Evolutionary conservation across 441 rosid genomes (phyloP), one percentile per base, ranked within the genome.

Genomic region (Euphorbia corollata): DNA sequence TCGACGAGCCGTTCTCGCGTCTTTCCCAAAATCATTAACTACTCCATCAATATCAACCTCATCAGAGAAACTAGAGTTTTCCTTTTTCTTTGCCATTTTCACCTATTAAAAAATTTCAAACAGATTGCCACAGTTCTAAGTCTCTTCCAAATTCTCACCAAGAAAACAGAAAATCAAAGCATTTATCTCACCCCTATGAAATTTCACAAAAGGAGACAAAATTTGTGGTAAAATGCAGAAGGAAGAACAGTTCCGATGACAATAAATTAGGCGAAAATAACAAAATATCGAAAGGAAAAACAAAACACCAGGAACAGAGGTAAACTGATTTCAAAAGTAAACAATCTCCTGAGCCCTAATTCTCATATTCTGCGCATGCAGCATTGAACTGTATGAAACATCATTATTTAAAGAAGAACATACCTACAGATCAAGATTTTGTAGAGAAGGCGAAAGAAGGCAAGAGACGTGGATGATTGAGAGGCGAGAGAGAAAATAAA

Each of bases 1-100:
- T 11, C 51, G n/a, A 0, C 51, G 51, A 47, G 15, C 51, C 18
- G 13, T 4, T 18, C 51, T 47, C 51, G 16, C 15, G 24, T 45
- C 69, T 1, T 12, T 12, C 65, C 8, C 22, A 8, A 41, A 9
- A 69, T 53, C 64, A 72, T 50, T 53, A 51, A 11, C 59, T 27
- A 12, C 65, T 50, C 1, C 60, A 18, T 6, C 60, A 55, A 10
- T 5, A 51, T 22, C n/a, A 30, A 20, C 12, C 30, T 12, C 59
- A 54, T 54, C 32, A 5, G 27, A 22, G 27, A 6, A 51, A 51
- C 56, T 6, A 18, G 56, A 51, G 9, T 0, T 20, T 20, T 54
- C 23, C 59, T 30, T 54, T 54, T 54, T 54, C 32, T 22, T 4
- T 54, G 15, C 59, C 59, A 54, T 54, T 20, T 54, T 9, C 10